Conservation (phyloP, 208 protist genomes). For the Vickermania ingenoplastis region DNA sequence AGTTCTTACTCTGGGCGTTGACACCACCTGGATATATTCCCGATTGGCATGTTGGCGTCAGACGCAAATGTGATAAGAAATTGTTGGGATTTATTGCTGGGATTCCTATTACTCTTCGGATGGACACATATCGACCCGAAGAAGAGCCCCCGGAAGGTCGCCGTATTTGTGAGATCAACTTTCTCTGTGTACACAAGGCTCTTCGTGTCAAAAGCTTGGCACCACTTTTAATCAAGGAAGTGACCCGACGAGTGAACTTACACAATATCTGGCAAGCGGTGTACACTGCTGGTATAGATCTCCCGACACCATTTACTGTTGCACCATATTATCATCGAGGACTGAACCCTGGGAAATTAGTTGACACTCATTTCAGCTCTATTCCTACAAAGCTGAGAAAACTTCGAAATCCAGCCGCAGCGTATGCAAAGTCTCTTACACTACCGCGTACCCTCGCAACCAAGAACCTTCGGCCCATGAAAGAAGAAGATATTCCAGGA, state of each 20-base stretch:
- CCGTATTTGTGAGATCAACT: constrained; percentile 98
- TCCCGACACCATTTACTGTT: constrained; percentile 94
- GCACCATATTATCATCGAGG: constrained; percentile 96
- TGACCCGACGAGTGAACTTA: constrained; percentile 98
- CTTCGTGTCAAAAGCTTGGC: constrained; percentile 95
- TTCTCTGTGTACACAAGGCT: constrained; percentile 99
- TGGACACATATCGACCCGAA: constrained; percentile 37
- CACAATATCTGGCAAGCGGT: constrained; percentile 93
- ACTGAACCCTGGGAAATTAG: constrained; percentile 97
- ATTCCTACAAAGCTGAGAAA: constrained; percentile 47
- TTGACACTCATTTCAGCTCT: constrained; percentile 74
- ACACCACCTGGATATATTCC: constrained; percentile 90
- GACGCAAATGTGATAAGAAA: constrained; percentile 78
- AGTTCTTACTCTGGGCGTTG: constrained; percentile 97
- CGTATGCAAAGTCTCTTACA: constrained; percentile 63
- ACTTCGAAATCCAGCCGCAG: constrained; percentile 78
- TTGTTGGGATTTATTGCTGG: constrained; percentile 97
- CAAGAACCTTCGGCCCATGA: constrained; percentile 69
- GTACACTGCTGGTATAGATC: constrained; percentile 96
- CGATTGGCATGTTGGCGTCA: constrained; percentile 97
- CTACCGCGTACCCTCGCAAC: constrained; percentile 47
- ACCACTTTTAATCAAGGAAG: constrained; percentile 98
- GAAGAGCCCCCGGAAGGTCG: constrained; percentile 18
- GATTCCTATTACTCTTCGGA: constrained; percentile 87
- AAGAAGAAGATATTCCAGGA: constrained; percentile 56